Base-by-base conservation (phyloP, 2,329 filamentous ascomycete genomes). In the Hansfordia pulvinata region DNA sequence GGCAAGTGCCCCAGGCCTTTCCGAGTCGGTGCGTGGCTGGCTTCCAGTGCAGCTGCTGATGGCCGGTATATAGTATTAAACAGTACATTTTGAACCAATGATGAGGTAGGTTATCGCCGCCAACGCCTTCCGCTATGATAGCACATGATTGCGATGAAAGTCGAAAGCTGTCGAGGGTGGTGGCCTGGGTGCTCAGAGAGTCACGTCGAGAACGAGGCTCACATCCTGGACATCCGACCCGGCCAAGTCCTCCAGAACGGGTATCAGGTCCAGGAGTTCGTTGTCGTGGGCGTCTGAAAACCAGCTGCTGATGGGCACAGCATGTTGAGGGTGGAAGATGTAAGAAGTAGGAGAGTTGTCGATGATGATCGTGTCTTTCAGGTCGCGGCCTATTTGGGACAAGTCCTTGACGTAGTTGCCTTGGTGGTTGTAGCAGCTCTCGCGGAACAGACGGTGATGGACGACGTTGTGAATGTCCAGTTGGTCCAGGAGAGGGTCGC, bases 281-380 rank as follows among this genome's bases (percentile, higher is more conserved):
- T 98, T 98, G 61, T 98, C 90, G 56, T 98, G 90, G 35, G 90
- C 90, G 58, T 98, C 90, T 39, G 86, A 94, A 61, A 98, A 98
- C 90, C 90, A 98, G 65, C 88, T 96, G 69, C 86, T 94, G 60
- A 98, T 98, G 15, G 90, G 90, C 26, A 98, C 88, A 34, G 90
- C 90, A 53, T 98, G 90, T 60, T 98, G 88, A 14, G 90, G 90
- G 51, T 98, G 90, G 69, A 98, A 98, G 45, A 98, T 96, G 62
- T 98, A 98, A 9, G 88, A 96, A 4, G 90, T 98, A 3, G 90
- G 90, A 24, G 90, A 96, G 58, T 98, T 98, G 62, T 98, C 90
- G 47, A 98, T 98, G 52, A 98, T 98, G 50, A 98, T 98, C 12
- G 88, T 98, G 49, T 98, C 88, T 53, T 84, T 83, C 30, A 98